Percentiles rank a stretch among this genome's conserved stretches.
Evolutionary conservation across 441 rosid genomes (phyloP).

Genomic region (Sinapis alba): DNA sequence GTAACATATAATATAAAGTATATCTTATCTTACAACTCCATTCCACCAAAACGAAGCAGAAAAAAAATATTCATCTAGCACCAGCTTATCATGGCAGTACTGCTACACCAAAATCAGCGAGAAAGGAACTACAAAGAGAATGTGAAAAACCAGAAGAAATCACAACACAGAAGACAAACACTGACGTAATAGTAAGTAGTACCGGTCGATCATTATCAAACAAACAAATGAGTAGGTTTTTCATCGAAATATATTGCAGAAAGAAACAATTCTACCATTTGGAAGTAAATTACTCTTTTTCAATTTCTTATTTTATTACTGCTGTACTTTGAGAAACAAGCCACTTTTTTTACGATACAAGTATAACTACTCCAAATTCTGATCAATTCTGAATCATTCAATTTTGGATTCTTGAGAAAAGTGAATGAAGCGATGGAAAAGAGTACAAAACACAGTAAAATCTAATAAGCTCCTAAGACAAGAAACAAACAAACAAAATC

Average conservation of each 20-base stretch:
- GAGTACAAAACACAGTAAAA: not conserved
- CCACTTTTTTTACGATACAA: slow-evolving; percentile 7
- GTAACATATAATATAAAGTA: not conserved
- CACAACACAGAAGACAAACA: slow-evolving; percentile 5
- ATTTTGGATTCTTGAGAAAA: slow-evolving; percentile 9
- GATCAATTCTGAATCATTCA: not conserved
- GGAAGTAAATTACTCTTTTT: not conserved
- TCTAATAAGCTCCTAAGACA: not conserved
- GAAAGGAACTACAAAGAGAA: not conserved
- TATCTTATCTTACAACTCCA: not conserved
- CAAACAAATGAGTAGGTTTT: slow-evolving; percentile 6
- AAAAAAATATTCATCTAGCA: not conserved
- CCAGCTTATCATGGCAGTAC: slow-evolving; percentile 9
- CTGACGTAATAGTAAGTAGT: not conserved
- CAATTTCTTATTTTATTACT: not conserved
- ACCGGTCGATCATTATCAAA: not conserved
- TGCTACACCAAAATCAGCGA: slow-evolving; percentile 10
- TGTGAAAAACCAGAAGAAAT: slow-evolving; percentile 2
- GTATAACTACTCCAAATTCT: slow-evolving; percentile 26
- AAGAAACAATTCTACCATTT: slow-evolving; percentile 4
- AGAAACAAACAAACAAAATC: not conserved
- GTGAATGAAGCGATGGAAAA: not conserved
- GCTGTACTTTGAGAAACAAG: slow-evolving; percentile 24
- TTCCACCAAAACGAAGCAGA: not conserved
- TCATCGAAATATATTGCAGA: not conserved